phyloP scores from a whole-genome alignment of 768 basidiomycete species.

The Lentinula edodes region DNA sequence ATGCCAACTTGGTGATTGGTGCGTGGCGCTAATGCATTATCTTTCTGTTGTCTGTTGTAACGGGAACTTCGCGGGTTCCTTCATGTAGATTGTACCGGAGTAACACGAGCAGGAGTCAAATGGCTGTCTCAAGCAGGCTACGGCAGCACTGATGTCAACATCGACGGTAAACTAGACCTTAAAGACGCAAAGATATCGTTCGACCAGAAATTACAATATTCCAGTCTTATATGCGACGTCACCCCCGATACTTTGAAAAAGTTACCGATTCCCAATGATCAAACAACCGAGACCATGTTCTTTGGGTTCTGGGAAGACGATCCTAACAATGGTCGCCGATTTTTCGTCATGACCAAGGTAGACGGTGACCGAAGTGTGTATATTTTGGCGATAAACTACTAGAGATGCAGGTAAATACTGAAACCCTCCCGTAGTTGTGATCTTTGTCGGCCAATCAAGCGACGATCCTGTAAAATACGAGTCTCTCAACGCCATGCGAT shows the following conservation, averaged over 20 bases:
- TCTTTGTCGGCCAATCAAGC: neutral
- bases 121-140: constrained; percentile 11
- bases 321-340: constrained; percentile 2
- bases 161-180: neutral
- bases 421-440: constrained; percentile 6
- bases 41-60: too few species aligned
- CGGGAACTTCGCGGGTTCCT: constrained; percentile 10
- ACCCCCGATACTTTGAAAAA: constrained; percentile 4
- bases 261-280: constrained; percentile 7
- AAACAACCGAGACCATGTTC: neutral
- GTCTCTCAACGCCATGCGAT: constrained; percentile 10
- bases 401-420: too few species aligned
- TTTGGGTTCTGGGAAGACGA: constrained; percentile 2
- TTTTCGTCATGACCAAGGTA: neutral
- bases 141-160: neutral
- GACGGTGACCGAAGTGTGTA: constrained; percentile 1
- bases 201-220: constrained; percentile 15
- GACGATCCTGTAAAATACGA: constrained; percentile 3
- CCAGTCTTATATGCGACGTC: constrained; percentile 10
- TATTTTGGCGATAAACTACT: too few species aligned
- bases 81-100: constrained; percentile 16
- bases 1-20: constrained; percentile 15
- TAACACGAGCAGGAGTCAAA: constrained; percentile 12
- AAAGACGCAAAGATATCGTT: constrained; percentile 9
- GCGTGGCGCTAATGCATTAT: neutral